Conservation (phyloP, 2,329 filamentous ascomycete genomes). For the Ophiostoma quercus region DNA sequence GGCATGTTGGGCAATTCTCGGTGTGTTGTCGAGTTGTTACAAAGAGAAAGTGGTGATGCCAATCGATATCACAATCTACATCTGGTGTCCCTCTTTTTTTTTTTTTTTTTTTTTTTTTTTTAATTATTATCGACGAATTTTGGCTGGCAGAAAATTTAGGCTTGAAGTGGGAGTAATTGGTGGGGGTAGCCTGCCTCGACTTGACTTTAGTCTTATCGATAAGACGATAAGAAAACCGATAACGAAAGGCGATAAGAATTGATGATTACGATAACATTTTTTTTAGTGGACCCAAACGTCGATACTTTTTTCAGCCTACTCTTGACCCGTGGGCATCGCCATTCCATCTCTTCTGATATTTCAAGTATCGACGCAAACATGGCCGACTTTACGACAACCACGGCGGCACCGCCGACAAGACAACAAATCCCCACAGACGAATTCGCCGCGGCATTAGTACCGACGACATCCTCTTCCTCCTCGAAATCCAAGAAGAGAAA, state of each 20-base stretch:
- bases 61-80: slow-evolving; percentile 9
- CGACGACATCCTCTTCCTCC: neutral
- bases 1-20: slow-evolving; percentile 20
- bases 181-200: neutral
- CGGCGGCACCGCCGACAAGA: slow-evolving; percentile 8
- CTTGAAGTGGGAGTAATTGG: slow-evolving; percentile 16
- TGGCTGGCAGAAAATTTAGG: slow-evolving; percentile 18
- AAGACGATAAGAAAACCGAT: slow-evolving; percentile 3
- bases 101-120: slow-evolving; percentile 11
- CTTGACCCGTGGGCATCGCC: neutral
- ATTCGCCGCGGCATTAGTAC: neutral
- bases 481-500: neutral
- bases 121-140: neutral
- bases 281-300: slow-evolving; percentile 17
- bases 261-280: slow-evolving; percentile 21
- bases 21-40: neutral
- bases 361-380: slow-evolving; percentile 11
- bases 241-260: slow-evolving; percentile 3
- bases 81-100: slow-evolving; percentile 16
- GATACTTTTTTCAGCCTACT: slow-evolving; percentile 13
- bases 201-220: slow-evolving; percentile 14
- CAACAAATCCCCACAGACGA: neutral
- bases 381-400: slow-evolving; percentile 18
- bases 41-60: neutral
- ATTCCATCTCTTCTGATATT: neutral